A percentile compares a stretch with the other conserved stretches of the same genome.
Evolutionary conservation across 108 stramenopile genomes (phyloP).

Genomic region (Skeletonema tropicum): DNA sequence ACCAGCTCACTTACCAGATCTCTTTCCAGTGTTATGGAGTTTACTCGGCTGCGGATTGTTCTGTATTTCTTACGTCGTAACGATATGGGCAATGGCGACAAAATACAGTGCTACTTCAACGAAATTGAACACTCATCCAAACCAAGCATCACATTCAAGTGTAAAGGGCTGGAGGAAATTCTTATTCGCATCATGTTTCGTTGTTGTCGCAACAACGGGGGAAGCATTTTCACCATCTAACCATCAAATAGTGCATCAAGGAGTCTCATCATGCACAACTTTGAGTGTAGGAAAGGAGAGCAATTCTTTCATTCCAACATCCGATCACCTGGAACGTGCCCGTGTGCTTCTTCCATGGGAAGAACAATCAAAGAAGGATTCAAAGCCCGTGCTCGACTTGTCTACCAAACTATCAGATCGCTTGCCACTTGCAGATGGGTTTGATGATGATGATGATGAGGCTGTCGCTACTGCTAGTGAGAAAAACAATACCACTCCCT

Average conservation of each 20-base stretch:
- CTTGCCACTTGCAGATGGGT: conserved; percentile 25
- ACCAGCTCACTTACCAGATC: conserved; percentile 68
- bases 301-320: conserved; percentile 8
- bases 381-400: conserved; percentile 29
- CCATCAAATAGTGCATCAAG: not conserved
- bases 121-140: not conserved
- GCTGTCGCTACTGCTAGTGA: not conserved
- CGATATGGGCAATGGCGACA: conserved; percentile 24
- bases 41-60: conserved; percentile 73
- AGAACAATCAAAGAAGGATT: conserved; percentile 19
- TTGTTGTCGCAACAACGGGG: not conserved
- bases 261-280: not conserved
- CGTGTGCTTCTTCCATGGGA: conserved; percentile 34
- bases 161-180: not conserved
- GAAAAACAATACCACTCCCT: not conserved
- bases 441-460: not conserved
- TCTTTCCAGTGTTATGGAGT: conserved; percentile 82
- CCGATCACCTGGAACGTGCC: conserved; percentile 30
- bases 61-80: conserved; percentile 39
- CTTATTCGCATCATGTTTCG: not conserved
- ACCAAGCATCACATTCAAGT: not conserved
- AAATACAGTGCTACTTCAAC: not conserved
- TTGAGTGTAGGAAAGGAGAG: not conserved
- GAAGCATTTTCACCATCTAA: not conserved
- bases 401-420: conserved; percentile 21